A percentile compares a stretch with the other conserved stretches of the same genome.
phyloP scores from a whole-genome alignment of 1,139 yeast genomes.

The Candida pseudoviswanathii region DNA sequence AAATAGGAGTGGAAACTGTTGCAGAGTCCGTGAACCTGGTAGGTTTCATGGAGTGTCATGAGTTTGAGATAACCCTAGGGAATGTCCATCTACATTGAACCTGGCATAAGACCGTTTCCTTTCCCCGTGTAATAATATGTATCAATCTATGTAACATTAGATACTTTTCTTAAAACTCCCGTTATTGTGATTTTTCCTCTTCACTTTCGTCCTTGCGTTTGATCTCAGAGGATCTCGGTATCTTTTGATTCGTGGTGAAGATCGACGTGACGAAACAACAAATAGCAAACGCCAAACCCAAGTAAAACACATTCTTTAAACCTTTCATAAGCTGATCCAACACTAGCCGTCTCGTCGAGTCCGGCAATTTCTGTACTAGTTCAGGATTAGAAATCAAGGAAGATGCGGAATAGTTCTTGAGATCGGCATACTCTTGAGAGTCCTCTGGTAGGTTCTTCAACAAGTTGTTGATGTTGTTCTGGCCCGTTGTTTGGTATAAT shows the following conservation, averaged over 20 bases:
- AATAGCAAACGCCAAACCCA: constrained; percentile 36
- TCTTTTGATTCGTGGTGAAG: constrained; percentile 39
- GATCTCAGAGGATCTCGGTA: constrained; percentile 39
- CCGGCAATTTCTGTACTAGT: constrained; percentile 28
- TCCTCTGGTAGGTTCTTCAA: constrained; percentile 16
- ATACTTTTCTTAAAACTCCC: neutral
- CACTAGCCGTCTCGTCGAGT: constrained; percentile 23
- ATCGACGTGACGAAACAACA: constrained; percentile 30
- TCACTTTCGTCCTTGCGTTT: constrained; percentile 17
- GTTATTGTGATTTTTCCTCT: constrained; percentile 8
- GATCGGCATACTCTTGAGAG: constrained; percentile 20
- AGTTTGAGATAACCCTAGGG: too few species aligned
- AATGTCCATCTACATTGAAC: too few species aligned
- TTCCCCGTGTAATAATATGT: neutral
- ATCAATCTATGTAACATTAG: constrained; percentile 9
- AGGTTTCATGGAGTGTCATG: too few species aligned
- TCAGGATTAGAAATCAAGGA: constrained; percentile 33
- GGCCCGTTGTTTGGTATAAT: constrained; percentile 38
- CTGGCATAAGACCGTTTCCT: too few species aligned
- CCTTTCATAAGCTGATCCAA: constrained; percentile 38
- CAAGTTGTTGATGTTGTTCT: constrained; percentile 22
- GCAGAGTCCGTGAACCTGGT: too few species aligned
- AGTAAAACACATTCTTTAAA: constrained; percentile 43
- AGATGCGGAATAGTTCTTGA: constrained; percentile 21
- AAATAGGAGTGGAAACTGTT: too few species aligned